Conservation (phyloP, 1,139 yeast genomes). For the Protomyces inouyei region DNA sequence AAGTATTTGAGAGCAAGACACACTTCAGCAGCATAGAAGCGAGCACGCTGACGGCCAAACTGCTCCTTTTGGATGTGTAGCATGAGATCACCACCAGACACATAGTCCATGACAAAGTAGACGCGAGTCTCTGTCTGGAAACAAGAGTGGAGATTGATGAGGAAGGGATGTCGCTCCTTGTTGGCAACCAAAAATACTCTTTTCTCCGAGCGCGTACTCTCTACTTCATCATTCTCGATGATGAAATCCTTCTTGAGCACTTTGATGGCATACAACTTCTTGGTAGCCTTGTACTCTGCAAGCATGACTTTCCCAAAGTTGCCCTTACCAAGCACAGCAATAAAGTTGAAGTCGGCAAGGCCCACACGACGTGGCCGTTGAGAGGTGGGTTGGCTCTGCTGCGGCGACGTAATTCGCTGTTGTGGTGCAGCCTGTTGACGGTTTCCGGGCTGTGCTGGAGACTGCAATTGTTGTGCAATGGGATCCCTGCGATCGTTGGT, state of each 20-base stretch:
- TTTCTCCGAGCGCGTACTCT: constrained; percentile 67
- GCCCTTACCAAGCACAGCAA: constrained; percentile 81
- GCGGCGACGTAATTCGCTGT: constrained; percentile 32
- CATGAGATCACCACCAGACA: constrained; percentile 97
- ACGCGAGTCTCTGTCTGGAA: constrained; percentile 97
- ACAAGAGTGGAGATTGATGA: constrained; percentile 85
- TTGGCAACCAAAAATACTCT: constrained; percentile 75
- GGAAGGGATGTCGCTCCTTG: constrained; percentile 84
- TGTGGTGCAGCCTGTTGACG: constrained; percentile 32
- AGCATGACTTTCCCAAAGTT: constrained; percentile 85
- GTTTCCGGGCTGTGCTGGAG: constrained; percentile 32
- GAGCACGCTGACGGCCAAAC: constrained; percentile 85
- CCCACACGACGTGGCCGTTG: constrained; percentile 34
- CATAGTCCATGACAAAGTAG: constrained; percentile 96
- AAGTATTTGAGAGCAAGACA: constrained; percentile 82
- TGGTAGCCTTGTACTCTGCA: constrained; percentile 62
- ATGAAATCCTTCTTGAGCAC: constrained; percentile 77
- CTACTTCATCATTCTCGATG: constrained; percentile 82
- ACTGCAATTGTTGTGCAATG: constrained; percentile 33
- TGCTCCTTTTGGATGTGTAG: constrained; percentile 96
- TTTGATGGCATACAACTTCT: constrained; percentile 81
- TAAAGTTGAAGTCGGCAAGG: constrained; percentile 62
- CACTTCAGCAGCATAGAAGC: constrained; percentile 95
- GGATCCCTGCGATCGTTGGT: constrained; percentile 2
- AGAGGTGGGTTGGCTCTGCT: neutral